Evolutionary conservation across 352 stramenopile species (phyloP).

Genomic region (Phytopythium cucurbitacearum): DNA sequence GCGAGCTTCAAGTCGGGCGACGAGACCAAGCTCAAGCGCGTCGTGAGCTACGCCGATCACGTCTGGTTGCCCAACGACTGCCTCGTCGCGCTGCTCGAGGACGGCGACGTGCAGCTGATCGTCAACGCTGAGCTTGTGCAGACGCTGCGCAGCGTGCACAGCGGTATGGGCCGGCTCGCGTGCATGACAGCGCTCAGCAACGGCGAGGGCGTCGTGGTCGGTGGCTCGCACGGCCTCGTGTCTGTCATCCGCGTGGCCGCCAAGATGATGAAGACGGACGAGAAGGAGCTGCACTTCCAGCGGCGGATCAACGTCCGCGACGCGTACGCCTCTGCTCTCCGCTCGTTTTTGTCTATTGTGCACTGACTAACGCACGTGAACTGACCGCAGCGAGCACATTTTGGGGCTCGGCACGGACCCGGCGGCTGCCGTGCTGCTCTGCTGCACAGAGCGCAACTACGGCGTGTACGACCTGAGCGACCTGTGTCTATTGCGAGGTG

Average conservation of each 20-base stretch:
- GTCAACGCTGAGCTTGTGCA: constrained; percentile 71
- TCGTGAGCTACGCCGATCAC: constrained; percentile 60
- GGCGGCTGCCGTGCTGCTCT: constrained; percentile 45
- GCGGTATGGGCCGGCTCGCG: constrained; percentile 22
- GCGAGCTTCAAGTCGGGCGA: constrained; percentile 76
- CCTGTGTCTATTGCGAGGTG: constrained; percentile 51
- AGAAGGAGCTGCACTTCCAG: constrained; percentile 72
- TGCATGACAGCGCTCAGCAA: constrained; percentile 41
- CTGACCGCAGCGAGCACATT: constrained; percentile 34
- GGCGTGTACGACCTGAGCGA: constrained; percentile 73
- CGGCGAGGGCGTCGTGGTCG: constrained; percentile 54
- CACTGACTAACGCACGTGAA: not conserved
- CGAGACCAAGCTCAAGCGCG: constrained; percentile 45
- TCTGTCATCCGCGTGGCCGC: constrained; percentile 50
- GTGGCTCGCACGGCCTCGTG: constrained; percentile 48
- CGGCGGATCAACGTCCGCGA: constrained; percentile 48
- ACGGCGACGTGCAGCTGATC: constrained; percentile 72
- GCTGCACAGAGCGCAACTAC: constrained; percentile 53
- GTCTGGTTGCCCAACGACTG: constrained; percentile 65
- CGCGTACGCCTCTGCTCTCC: constrained; percentile 21
- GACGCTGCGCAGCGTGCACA: constrained; percentile 58
- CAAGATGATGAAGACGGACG: constrained; percentile 46
- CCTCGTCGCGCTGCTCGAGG: constrained; percentile 59
- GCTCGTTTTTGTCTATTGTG: too few relatives aligned
- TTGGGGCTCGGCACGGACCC: constrained; percentile 40